A percentile compares a stretch with the other conserved stretches of the same genome.
phyloP scores from a whole-genome alignment of 345 rosid species.

The Brassica cretica region DNA sequence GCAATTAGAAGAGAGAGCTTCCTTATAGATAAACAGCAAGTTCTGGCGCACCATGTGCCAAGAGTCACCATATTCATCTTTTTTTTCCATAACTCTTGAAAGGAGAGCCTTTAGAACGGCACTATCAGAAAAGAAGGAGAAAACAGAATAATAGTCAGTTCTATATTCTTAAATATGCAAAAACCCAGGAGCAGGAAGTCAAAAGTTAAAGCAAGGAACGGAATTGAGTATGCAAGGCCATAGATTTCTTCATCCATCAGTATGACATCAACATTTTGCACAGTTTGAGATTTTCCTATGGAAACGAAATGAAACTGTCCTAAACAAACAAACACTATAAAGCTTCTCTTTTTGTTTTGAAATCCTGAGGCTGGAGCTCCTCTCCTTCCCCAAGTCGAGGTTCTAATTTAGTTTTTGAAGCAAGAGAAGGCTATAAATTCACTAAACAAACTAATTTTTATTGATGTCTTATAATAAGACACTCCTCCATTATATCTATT shows the following conservation, averaged over 20 bases:
- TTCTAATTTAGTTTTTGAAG: neutral
- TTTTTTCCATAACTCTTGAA: slow-evolving; percentile 61
- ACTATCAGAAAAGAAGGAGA: slow-evolving; percentile 48
- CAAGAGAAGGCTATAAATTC: slow-evolving; percentile 3
- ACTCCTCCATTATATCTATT: neutral
- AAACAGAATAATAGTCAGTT: slow-evolving; percentile 8
- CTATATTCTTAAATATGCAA: slow-evolving; percentile 6
- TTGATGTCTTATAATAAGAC: slow-evolving; percentile 10
- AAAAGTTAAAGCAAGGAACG: slow-evolving; percentile 9
- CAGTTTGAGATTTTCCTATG: slow-evolving; percentile 5
- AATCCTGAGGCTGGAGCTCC: neutral
- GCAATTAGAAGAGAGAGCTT: slow-evolving; percentile 75
- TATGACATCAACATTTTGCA: slow-evolving; percentile 13
- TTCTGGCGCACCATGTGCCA: slow-evolving; percentile 62
- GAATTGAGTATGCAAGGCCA: slow-evolving; percentile 2
- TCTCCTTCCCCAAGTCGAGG: slow-evolving; percentile 5
- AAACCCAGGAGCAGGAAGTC: neutral
- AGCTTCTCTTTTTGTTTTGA: neutral
- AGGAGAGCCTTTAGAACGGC: slow-evolving; percentile 70
- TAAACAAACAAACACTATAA: neutral
- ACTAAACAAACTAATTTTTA: slow-evolving; percentile 1
- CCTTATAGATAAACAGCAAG: slow-evolving; percentile 60
- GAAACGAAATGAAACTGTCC: neutral
- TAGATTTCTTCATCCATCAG: neutral
- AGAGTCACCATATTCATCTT: slow-evolving; percentile 55